Base-by-base conservation (phyloP, 169 alveolate species). In the Plasmodium fragile region DNA sequence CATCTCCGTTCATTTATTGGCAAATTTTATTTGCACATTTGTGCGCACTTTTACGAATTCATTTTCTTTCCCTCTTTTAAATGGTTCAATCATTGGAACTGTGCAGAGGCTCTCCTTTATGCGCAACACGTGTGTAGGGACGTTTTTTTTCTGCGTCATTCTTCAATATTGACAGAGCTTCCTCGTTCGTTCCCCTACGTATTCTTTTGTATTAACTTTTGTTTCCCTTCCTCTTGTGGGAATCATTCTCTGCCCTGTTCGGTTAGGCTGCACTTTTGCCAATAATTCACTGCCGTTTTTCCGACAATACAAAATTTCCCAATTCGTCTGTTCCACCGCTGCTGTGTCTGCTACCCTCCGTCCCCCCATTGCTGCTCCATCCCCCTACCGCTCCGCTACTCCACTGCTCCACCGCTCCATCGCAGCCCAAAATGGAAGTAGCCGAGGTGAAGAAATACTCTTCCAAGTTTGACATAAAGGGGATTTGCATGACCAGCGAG, bases 401-500 rank as follows among this genome's bases (percentile, higher is more conserved):
- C 10, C n/a, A n/a, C n/a, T n/a, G n/a, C n/a, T n/a, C 28, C 28
- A 53, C 25, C 30, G 30, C 72, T n/a, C 72, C 2, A 13, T n/a
- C 8, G 36, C 3, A 65, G 39, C 13, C 18, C n/a, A 55, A 55
- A 55, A 87, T 87, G 93, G 93, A 87, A 59, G 10, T 3, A 25
- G 52, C 34, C 1, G 70, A 87, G 52, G 82, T 18, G 71, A 87
- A 87, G 81, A 87, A 87, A 55, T 87, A 87, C 52, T 87, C 89
- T 0, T 87, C 93, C 65, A 69, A 59, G 52, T 87, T 87, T 25
- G 93, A 87, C 36, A 87, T 87, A 77, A 87, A 78, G 72, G 93
- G 93, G 25, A 87, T 87, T 43, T 87, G 93, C n/a, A 87, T 87
- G 93, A 87, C 28, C 45, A 87, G 89, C 34, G 93, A 87, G 71